Conservation (phyloP, 129 eudicot genomes). For the Oenanthe sinensis region DNA sequence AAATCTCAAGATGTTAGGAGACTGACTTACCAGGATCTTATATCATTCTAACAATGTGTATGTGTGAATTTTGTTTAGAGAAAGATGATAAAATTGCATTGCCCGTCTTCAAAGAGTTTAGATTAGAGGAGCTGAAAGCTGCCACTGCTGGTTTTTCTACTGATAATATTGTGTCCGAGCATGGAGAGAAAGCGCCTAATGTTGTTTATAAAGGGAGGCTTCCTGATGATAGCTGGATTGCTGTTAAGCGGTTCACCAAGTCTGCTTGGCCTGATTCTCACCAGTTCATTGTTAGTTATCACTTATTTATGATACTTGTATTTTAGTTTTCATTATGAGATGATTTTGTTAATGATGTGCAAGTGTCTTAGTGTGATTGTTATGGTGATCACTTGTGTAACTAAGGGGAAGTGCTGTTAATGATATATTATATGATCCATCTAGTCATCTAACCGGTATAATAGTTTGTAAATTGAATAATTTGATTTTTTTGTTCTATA, state of each 20-base stretch:
- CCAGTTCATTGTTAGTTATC: slow-evolving; percentile 30
- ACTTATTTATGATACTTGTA: neutral
- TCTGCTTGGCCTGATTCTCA: slow-evolving; percentile 56
- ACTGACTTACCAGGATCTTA: no score
- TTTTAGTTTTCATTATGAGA: neutral
- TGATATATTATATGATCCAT: no score
- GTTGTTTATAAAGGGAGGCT: slow-evolving; percentile 39
- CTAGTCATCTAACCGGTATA: neutral
- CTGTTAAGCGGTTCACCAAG: slow-evolving; percentile 41
- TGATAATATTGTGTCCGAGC: slow-evolving; percentile 44
- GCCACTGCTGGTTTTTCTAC: slow-evolving; percentile 32
- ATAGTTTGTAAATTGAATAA: neutral
- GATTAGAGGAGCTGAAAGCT: slow-evolving; percentile 36
- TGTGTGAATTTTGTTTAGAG: slow-evolving; percentile 20
- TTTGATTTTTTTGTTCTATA: slow-evolving; percentile 15
- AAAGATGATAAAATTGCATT: slow-evolving; percentile 23
- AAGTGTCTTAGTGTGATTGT: no score
- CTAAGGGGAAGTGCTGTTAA: no score
- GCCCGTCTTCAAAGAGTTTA: slow-evolving; percentile 31
- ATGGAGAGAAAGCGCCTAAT: slow-evolving; percentile 50
- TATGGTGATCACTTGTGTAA: no score
- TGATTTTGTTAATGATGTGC: neutral
- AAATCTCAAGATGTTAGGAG: no score
- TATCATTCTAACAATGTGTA: neutral
- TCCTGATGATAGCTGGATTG: slow-evolving; percentile 23